Percentiles rank a stretch among this genome's conserved stretches.
Conservation (phyloP, 1,284 basidiomycete species). For the Sphaerobolus stellatus region DNA sequence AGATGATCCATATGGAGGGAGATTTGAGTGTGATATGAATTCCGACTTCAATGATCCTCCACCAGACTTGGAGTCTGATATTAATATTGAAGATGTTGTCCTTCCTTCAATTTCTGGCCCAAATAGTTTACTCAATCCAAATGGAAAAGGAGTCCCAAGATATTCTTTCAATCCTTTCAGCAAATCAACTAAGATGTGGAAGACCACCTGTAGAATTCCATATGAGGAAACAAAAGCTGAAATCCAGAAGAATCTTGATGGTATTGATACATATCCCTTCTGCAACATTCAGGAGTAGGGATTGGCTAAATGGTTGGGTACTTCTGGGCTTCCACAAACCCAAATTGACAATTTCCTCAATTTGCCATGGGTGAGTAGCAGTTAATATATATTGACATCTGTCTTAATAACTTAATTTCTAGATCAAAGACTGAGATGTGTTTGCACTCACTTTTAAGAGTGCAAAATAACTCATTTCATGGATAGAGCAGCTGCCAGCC, state of each 20-base stretch:
- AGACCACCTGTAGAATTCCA: background rate
- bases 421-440: background rate
- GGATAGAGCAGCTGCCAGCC: slow-evolving; percentile 9
- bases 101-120: background rate
- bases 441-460: slow-evolving; percentile 1
- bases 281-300: background rate
- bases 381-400: background rate
- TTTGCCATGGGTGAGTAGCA: background rate
- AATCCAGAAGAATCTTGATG: background rate
- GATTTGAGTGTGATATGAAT: background rate
- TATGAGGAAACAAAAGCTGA: background rate
- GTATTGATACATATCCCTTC: background rate
- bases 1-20: too few relatives aligned
- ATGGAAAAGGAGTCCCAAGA: background rate
- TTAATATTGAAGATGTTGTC: background rate
- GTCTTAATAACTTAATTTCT: background rate
- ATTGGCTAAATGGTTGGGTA: slow-evolving; percentile 5
- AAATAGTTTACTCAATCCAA: background rate
- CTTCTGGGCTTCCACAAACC: background rate
- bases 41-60: background rate
- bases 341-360: slow-evolving; percentile 9
- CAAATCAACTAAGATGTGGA: background rate
- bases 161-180: background rate
- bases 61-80: background rate
- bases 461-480: background rate